Percentiles rank a stretch among this genome's conserved stretches.
phyloP scores from a whole-genome alignment of 768 basidiomycete species.

The Suillus fuscotomentosus region DNA sequence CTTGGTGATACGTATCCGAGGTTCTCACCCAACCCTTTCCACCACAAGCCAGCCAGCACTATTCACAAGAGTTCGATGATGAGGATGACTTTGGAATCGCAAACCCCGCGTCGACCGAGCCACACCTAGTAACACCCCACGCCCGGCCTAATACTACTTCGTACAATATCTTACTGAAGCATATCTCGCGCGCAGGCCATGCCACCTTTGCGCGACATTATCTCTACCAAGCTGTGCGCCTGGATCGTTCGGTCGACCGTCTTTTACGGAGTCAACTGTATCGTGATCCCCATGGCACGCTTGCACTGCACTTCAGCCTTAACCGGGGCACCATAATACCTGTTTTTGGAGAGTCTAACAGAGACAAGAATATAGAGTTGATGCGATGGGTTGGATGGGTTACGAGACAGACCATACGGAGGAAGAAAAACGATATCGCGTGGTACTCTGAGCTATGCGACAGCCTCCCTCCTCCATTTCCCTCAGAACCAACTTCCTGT shows the following conservation, averaged over 20 bases:
- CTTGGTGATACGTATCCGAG: constrained; percentile 65
- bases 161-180: constrained; percentile 59
- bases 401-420: constrained; percentile 41
- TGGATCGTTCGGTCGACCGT: constrained; percentile 39
- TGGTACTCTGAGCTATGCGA: constrained; percentile 39
- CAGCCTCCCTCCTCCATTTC: constrained; percentile 11
- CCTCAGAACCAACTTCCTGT: constrained; percentile 5
- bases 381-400: constrained; percentile 59
- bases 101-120: constrained; percentile 36
- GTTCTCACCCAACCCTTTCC: constrained; percentile 74
- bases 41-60: constrained; percentile 39
- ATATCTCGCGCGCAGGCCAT: constrained; percentile 49
- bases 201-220: constrained; percentile 65
- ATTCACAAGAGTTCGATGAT: constrained; percentile 60
- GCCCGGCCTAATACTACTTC: constrained; percentile 67
- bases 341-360: constrained; percentile 57
- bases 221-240: constrained; percentile 47
- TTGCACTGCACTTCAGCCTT: constrained; percentile 52
- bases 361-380: constrained; percentile 54
- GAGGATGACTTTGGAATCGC: constrained; percentile 55
- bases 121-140: constrained; percentile 36
- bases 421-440: constrained; percentile 47
- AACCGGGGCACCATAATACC: constrained; percentile 57
- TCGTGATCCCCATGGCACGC: constrained; percentile 30
- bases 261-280: constrained; percentile 34